Base-by-base conservation (phyloP, 306 rosid genomes). In the Calophaca sinica region DNA sequence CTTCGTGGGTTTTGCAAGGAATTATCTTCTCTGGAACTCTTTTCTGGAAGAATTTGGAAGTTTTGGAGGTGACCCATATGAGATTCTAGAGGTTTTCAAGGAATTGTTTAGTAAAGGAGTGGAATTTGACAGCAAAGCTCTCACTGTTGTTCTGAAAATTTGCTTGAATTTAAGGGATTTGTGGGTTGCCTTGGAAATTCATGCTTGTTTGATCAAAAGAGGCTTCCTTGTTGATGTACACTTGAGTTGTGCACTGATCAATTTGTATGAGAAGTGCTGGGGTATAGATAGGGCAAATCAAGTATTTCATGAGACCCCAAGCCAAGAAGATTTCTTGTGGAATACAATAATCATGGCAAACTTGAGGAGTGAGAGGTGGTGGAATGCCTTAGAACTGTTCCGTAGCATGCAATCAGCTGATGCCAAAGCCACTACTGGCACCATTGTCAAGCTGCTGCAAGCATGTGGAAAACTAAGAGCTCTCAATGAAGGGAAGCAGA, bases 381-480 rank as follows among this genome's bases (percentile, higher is more conserved):
- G 55, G 79, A 62, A 86, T 62, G 87, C 86, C 14, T 63, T 88
- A 33, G 78, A 87, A 41, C 9, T 86, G 61, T 87, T 85, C 28
- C 61, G 82, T 12, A 38, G 50, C 45, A 88, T 90, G 96, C 88
- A 84, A 51, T 64, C 70, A 31, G 80, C 83, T 65, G 78, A 68
- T 38, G 82, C 84, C 26, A 84, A 81, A 77, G 73, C 78, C 64
- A 85, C 73, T 45, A 38, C 10, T 83, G 84, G 80, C 36, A 81
- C 85, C 70, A 75, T 75, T 58, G 85, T 72, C 58, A 90, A 90
- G 85, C 13, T 80, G 60, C 73, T 90, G 11, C 96, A 85, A 82
- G 90, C 93, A 68, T 87, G 91, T 79, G 91, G 91, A 11, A 88
- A 88, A 65, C 53, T 90, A 42, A 77, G 91, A 82, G 88, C 87